Evolutionary conservation across 108 stramenopile species (phyloP).

Genomic region (Conticribra guillardii): DNA sequence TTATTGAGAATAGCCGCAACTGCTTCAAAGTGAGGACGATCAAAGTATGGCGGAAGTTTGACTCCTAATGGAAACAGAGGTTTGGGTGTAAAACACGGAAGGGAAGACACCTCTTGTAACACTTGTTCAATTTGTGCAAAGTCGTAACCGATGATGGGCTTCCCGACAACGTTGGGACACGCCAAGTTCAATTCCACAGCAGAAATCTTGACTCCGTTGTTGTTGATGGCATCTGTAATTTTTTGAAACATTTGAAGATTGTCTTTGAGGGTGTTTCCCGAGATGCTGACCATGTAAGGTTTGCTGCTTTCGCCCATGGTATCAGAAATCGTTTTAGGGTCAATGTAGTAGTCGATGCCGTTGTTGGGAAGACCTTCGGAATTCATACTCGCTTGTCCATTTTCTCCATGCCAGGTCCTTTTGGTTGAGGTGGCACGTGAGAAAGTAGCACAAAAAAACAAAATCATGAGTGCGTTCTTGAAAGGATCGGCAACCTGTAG

Average conservation of each 20-base stretch:
- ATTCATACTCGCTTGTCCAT: constrained; percentile 67
- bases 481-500: background rate
- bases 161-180: constrained; percentile 94
- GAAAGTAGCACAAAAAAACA: no score
- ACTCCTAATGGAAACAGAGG: constrained; percentile 67
- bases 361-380: constrained; percentile 93
- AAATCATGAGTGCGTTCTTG: background rate
- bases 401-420: constrained; percentile 59
- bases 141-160: constrained; percentile 93
- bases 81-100: constrained; percentile 35
- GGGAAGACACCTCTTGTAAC: constrained; percentile 57
- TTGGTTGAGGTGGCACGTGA: no score
- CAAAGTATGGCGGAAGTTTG: constrained; percentile 94
- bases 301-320: constrained; percentile 61
- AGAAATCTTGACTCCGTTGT: constrained; percentile 50
- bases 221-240: constrained; percentile 47
- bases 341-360: constrained; percentile 92
- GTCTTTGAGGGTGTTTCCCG: constrained; percentile 81
- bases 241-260: constrained; percentile 84
- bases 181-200: constrained; percentile 91
- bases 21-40: constrained; percentile 78
- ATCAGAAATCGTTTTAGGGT: constrained; percentile 67
- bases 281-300: constrained; percentile 91
- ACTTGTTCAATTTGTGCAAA: constrained; percentile 87
- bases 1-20: constrained; percentile 84